Evolutionary conservation across 352 stramenopile genomes (phyloP), one percentile per base, ranked within the genome.

Genomic region (Pythium plurisporium): DNA sequence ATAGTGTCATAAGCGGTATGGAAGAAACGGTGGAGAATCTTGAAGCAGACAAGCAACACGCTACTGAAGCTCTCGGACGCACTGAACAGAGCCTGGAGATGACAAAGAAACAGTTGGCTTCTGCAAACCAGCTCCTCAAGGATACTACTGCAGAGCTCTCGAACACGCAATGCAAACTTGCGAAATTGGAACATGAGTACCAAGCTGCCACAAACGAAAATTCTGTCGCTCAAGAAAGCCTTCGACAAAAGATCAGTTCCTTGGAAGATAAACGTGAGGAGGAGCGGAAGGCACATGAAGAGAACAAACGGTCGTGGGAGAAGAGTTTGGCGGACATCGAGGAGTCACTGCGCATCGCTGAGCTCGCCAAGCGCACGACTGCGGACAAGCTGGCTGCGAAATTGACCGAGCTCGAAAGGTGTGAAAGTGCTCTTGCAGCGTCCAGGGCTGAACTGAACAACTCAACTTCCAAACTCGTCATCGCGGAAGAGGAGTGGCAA

Each of bases 21-120:
- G 56, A 64, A 19, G 56, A 64, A 25, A 64, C 38, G 23, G 27
- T 64, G 10, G 56, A 64, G 30, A 64, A 57, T n/a, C 56, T 64
- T 2, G 57, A 64, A 31, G 47, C 40, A 15, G 47, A 52, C 10
- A 64, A 53, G 31, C 7, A 40, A 8, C 31, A 26, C 3, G 25
- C 20, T 11, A 4, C 19, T 1, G 19, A 45, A 1, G 48, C 58
- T 11, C 29, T 64, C 5, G 2, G 34, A 2, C 27, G 25, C 2
- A 12, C 33, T 6, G 25, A 26, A 17, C 14, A 29, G 10, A 14
- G 26, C 11, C n/a, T 41, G 27, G n/a, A 25, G 5, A 40, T 33
- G 25, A 34, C n/a, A 20, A 25, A 23, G 19, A 29, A 43, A 17
- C 27, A 40, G 15, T 36, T 19, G 17, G n/a, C n/a, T n/a, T 38